Evolutionary conservation across 441 rosid species (phyloP), one percentile per base, ranked within the genome.

Genomic region (Euphorbia schlechtendalii): DNA sequence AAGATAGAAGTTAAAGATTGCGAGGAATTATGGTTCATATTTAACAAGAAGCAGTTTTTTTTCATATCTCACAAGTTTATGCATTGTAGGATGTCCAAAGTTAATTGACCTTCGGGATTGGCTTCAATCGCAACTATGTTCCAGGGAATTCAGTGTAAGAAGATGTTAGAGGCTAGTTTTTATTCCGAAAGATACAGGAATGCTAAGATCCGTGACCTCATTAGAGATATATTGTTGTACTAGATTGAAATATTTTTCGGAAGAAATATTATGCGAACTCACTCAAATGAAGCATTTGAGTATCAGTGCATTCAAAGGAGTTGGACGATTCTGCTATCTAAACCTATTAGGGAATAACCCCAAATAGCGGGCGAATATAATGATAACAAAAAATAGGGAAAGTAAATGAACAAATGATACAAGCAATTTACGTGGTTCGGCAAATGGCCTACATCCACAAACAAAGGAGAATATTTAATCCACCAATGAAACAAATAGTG

Each of bases 1-100:
- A 28, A 40, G 9, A 30, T 73, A 25, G 13, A 46, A 28, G 60
- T 73, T 24, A 1, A 20, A 12, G 14, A 2, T 41, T 74, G 68
- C 18, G 40, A 30, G 3, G n/a, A 28, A 4, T 41, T 69, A 46
- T 51, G 18, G 40, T 38, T 3, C 14, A 52, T 59, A 30, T 48
- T 25, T 14, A 40, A 43, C 17, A 43, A 24, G 45, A 18, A 53
- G 14, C 43, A 38, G 12, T 12, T 43, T 1, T 56, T 61, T 12
- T 13, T 11, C 59, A 13, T 51, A 36, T 17, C 32, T 55, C 5
- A 55, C 59, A 5, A 55, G 36, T 27, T 15, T 55, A 1, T 55
- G 14, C 4, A 55, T 55, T 20, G 34, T 13, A 3, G 36, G 59
- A 4, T 55, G 59, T 27, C 17, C n/a, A 5, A 25, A 55, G 7